Base-by-base conservation (phyloP, 352 stramenopile genomes). In the Globisporangium radiosum region DNA sequence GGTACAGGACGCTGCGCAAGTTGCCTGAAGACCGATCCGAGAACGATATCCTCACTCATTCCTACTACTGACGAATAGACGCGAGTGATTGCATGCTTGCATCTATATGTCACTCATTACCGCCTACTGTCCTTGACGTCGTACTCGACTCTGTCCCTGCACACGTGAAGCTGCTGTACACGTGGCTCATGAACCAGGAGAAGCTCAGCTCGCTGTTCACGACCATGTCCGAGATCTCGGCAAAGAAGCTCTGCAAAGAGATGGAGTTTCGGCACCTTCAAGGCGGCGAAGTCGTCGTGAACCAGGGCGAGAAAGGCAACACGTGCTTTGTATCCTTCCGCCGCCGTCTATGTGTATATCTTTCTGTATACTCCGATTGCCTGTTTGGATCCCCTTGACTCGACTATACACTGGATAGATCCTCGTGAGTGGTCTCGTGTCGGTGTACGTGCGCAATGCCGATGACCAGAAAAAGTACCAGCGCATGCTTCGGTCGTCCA, bases 161-260 rank as follows among this genome's bases (percentile, higher is more conserved):
- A 82, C 60, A 72, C 78, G 37, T 55, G 45, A 88, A 86, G 64
- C 65, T 90, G 58, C 57, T 94, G 54, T 94, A 91, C 58, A 68
- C 68, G 65, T 94, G 84, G 84, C 73, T 92, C 45, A 94, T 94
- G 84, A 85, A 82, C 59, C 81, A 94, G 56, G 84, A 94, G 49
- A 93, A 94, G 57, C 78, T 94, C 40, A 94, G 82, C 57, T 87
- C 84, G 11, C 72, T 94, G 11, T 90, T 93, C 57, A 89, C 82
- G 59, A 91, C 84, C 48, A 92, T 94, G 84, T 88, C 81, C 7
- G 84, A 94, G 62, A 73, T 88, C 10, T 88, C 83, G 19, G 80
- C 80, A 44, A 91, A 92, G 63, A 94, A 94, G 37, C 56, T 94
- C 13, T 94, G 84, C 63, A 89, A 89, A 43, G 84, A 94, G 50